Conservation (phyloP, 441 rosid genomes). For the Eutrema salsugineum region DNA sequence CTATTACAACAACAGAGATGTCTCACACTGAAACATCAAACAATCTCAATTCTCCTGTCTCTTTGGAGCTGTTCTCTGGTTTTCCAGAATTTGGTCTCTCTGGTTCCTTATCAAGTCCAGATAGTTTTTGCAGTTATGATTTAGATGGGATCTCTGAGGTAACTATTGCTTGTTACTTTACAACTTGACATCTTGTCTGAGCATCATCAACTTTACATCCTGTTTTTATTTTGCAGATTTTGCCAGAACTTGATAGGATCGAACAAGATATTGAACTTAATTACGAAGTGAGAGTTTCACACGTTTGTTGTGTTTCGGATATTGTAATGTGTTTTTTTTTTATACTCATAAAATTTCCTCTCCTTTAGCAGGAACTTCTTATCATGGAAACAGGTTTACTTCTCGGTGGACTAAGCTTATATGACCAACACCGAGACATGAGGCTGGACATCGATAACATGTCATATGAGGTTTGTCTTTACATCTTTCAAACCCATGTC, state of each 20-base stretch:
- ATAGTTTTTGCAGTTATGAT: constrained; percentile 54
- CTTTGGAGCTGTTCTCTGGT: constrained; percentile 44
- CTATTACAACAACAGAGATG: constrained; percentile 33
- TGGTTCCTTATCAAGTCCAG: constrained; percentile 44
- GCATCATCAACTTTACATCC: constrained; percentile 7
- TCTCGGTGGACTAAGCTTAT: constrained; percentile 57
- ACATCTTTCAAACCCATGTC: not conserved
- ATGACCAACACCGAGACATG: constrained; percentile 95
- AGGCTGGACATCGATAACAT: constrained; percentile 91
- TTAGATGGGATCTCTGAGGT: constrained; percentile 98
- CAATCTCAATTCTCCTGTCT: constrained; percentile 49
- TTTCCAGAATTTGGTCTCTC: constrained; percentile 51
- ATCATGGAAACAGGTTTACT: constrained; percentile 70
- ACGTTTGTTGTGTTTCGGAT: not conserved
- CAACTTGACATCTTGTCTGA: constrained; percentile 13
- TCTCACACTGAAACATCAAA: constrained; percentile 44
- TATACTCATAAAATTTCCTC: constrained; percentile 2
- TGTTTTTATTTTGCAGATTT: constrained; percentile 42
- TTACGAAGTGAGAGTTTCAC: constrained; percentile 64
- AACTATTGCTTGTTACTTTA: constrained; percentile 17
- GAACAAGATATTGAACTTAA: constrained; percentile 75
- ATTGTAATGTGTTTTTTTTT: constrained; percentile 6
- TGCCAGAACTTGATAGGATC: constrained; percentile 80
- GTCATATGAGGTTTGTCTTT: constrained; percentile 83
- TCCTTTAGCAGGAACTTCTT: constrained; percentile 71